Evolutionary conservation across 2,329 filamentous ascomycete species (phyloP).

Genomic region (Xylariaceae sp.): DNA sequence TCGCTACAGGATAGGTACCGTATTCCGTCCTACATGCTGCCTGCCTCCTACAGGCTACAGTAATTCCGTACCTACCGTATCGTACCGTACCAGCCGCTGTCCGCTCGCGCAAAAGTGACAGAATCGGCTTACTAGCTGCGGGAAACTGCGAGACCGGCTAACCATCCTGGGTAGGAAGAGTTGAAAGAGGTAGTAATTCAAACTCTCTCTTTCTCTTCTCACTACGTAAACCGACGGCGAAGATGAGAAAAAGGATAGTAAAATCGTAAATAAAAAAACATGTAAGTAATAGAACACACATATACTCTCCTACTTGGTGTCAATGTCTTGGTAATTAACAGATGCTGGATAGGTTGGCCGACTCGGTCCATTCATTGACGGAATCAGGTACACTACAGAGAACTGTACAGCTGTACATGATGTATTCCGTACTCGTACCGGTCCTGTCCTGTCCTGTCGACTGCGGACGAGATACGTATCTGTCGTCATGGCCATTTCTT

Average conservation of each 20-base stretch:
- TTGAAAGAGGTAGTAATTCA: too few relatives aligned
- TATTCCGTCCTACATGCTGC: neutral
- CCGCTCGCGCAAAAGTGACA: too few relatives aligned
- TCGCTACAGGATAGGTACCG: neutral
- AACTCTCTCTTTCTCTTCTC: neutral
- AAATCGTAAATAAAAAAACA: neutral
- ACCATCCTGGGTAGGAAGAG: too few relatives aligned
- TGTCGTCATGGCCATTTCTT: neutral
- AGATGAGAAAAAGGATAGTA: neutral
- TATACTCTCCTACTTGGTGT: neutral
- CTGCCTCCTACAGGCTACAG: too few relatives aligned
- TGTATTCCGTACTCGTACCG: neutral
- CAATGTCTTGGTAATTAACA: neutral
- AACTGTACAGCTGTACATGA: neutral
- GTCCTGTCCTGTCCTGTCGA: neutral
- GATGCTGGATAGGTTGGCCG: neutral
- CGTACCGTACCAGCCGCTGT: too few relatives aligned
- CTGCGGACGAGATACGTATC: neutral
- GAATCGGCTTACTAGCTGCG: too few relatives aligned
- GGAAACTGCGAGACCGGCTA: too few relatives aligned
- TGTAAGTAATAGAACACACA: neutral
- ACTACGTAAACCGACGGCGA: neutral
- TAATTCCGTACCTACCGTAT: too few relatives aligned
- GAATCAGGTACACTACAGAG: neutral
- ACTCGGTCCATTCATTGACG: neutral